These are phyloP conservation scores for Dipteronia sinensis DNA, from an alignment of 345 rosid species.

Conservation along the genomic window DNA sequence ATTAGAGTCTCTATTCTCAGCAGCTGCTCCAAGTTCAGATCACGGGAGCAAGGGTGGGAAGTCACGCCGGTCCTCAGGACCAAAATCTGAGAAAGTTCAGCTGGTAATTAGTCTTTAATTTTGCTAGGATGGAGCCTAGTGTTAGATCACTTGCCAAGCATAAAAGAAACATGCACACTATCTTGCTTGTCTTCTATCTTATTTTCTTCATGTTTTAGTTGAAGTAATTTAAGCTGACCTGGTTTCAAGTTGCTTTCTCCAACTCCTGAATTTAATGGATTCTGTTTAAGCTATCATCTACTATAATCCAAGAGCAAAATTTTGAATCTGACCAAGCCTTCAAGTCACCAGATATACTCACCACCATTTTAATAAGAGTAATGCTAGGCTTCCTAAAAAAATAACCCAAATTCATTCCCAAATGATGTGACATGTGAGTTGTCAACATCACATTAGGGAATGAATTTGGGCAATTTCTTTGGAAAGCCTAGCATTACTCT, in stretches of 20 bases:
- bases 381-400: too few relatives aligned
- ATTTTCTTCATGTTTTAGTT: not conserved
- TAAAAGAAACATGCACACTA: not conserved
- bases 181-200: not conserved
- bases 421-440: too few relatives aligned
- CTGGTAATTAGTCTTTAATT: slow-evolving; percentile 58
- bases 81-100: slow-evolving; percentile 76
- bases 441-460: too few relatives aligned
- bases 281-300: not conserved
- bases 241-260: not conserved
- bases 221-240: not conserved
- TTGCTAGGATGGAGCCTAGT: not conserved
- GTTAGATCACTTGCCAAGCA: slow-evolving; percentile 3
- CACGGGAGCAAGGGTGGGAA: slow-evolving; percentile 42
- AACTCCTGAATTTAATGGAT: not conserved
- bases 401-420: too few relatives aligned
- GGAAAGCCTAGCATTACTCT: too few relatives aligned
- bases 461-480: too few relatives aligned
- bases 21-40: slow-evolving; percentile 54
- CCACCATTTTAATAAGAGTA: not conserved
- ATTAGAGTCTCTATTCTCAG: slow-evolving; percentile 81
- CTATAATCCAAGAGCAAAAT: not conserved
- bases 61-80: slow-evolving; percentile 45
- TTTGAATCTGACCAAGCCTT: not conserved
- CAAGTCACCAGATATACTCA: not conserved